Conservation (phyloP, 352 stramenopile species). For the Pythium volutum region DNA sequence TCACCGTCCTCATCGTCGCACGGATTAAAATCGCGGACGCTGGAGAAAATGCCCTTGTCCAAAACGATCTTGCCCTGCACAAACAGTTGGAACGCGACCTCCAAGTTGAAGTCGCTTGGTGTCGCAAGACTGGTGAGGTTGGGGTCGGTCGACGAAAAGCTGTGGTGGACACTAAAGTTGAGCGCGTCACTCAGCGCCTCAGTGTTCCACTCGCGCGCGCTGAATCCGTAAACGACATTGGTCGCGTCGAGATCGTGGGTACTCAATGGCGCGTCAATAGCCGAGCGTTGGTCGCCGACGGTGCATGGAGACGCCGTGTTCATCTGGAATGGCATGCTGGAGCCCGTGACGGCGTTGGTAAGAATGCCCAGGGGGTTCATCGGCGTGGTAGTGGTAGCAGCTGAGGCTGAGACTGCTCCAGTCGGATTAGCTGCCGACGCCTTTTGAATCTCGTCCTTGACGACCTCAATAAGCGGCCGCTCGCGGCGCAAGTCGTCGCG, state of each 20-base stretch:
- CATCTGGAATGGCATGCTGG: not conserved
- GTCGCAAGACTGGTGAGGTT: not conserved
- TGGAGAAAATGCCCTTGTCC: constrained; percentile 34
- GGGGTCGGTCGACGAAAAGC: not conserved
- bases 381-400: no score
- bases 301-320: not conserved
- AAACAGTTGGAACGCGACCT: constrained; percentile 28
- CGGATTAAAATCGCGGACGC: constrained; percentile 26
- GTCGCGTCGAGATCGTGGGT: constrained; percentile 37
- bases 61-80: constrained; percentile 38
- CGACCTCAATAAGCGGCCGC: not conserved
- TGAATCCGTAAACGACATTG: constrained; percentile 40
- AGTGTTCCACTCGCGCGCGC: constrained; percentile 41
- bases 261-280: constrained; percentile 24
- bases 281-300: not conserved
- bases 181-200: constrained; percentile 23
- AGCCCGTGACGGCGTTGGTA: not conserved
- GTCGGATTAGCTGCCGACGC: not conserved
- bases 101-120: not conserved
- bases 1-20: constrained; percentile 34
- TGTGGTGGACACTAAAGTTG: not conserved
- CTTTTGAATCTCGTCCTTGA: not conserved
- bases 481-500: constrained; percentile 25
- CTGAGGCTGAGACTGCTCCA: no score
- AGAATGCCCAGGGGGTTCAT: constrained; percentile 2